Evolutionary conservation across 2,329 filamentous ascomycete genomes (phyloP).

Genomic region (Chaetomium strumarium): DNA sequence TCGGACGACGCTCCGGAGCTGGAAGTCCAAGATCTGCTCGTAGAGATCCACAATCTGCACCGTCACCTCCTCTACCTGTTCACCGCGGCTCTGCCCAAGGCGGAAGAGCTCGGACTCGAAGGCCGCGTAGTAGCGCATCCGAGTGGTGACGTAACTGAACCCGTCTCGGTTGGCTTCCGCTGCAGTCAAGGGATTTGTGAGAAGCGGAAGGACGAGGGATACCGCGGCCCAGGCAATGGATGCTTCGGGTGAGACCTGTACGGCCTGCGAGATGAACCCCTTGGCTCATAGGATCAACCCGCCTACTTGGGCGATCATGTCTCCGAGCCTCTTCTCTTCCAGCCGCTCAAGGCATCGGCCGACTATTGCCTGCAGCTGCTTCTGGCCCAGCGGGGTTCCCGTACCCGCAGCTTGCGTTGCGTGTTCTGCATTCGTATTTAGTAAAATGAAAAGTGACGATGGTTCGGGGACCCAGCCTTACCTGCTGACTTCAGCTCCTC

Average conservation of each 20-base stretch:
- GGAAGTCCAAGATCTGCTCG: constrained; percentile 31
- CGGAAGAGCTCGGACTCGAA: constrained; percentile 26
- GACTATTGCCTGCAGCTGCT: no score
- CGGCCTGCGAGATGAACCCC: constrained; percentile 24
- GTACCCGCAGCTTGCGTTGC: no score
- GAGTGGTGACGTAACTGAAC: constrained; percentile 30
- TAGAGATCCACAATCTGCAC: constrained; percentile 28
- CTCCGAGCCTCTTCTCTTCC: constrained; percentile 17
- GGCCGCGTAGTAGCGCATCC: constrained; percentile 30
- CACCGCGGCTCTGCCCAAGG: no score
- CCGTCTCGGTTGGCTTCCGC: constrained; percentile 30
- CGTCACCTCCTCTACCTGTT: constrained; percentile 16
- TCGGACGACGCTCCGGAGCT: constrained; percentile 30
- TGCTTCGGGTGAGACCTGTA: constrained; percentile 29
- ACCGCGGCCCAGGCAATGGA: constrained; percentile 33
- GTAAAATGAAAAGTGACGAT: no score
- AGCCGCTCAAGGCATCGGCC: no score
- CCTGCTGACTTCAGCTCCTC: no score
- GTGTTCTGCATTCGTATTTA: no score
- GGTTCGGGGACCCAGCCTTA: no score
- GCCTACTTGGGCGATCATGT: constrained; percentile 24
- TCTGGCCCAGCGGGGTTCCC: constrained; percentile 10
- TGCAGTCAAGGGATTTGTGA: constrained; percentile 28
- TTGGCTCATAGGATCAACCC: constrained; percentile 23
- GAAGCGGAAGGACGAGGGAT: constrained; percentile 32